Evolutionary conservation across 2,329 filamentous ascomycete genomes (phyloP).

Genomic region (Talaromyces sp.): DNA sequence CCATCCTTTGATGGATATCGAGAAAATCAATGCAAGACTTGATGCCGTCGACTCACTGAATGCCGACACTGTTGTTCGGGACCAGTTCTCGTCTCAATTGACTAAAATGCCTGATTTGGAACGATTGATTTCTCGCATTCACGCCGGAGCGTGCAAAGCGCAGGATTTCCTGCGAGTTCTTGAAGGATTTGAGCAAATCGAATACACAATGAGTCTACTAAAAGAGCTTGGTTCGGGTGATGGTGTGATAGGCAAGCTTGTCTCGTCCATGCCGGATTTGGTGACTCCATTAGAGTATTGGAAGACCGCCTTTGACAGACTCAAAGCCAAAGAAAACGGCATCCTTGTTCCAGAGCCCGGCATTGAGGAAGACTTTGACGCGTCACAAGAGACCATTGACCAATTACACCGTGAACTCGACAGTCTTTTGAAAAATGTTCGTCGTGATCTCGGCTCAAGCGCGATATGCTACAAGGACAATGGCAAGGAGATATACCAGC

Average conservation of each 20-base stretch:
- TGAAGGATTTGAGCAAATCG: conserved; percentile 96
- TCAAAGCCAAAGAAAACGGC: conserved; percentile 70
- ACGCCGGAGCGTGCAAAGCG: conserved; percentile 82
- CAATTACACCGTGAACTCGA: conserved; percentile 69
- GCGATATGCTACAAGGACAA: conserved; percentile 73
- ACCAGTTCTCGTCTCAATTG: conserved; percentile 83
- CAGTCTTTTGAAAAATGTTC: conserved; percentile 63
- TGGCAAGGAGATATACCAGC: conserved; percentile 94
- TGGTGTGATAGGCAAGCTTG: conserved; percentile 76
- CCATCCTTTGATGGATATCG: conserved; percentile 81
- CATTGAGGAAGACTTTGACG: conserved; percentile 88
- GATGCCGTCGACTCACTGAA: conserved; percentile 94
- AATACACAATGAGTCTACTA: conserved; percentile 83
- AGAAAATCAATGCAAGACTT: conserved; percentile 85
- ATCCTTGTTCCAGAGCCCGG: conserved; percentile 79
- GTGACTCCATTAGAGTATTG: conserved; percentile 70
- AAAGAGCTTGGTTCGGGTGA: conserved; percentile 68
- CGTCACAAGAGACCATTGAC: conserved; percentile 70
- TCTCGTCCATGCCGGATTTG: conserved; percentile 81
- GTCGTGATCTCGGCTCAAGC: conserved; percentile 67
- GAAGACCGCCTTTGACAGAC: conserved; percentile 86
- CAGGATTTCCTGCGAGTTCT: conserved; percentile 91
- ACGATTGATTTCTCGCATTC: conserved; percentile 86
- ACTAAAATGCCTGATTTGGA: conserved; percentile 92
- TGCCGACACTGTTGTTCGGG: conserved; percentile 70